Evolutionary conservation across 805 yeast species (phyloP).

Genomic region (Candida insectorum): DNA sequence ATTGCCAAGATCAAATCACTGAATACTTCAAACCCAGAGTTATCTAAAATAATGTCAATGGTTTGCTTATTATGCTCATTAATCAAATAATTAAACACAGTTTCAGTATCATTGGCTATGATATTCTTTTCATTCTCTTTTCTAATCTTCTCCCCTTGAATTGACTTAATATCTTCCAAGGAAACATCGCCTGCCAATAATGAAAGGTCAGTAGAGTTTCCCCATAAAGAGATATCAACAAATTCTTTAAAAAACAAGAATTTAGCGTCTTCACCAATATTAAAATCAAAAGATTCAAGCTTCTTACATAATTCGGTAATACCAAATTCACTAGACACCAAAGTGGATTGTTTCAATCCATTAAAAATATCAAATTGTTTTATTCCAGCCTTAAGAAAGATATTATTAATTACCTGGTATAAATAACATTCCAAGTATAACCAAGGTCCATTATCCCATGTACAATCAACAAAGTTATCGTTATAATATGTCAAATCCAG

Average conservation of each 20-base stretch:
- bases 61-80: slow-evolving; percentile 34
- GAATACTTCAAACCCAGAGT: slow-evolving; percentile 92
- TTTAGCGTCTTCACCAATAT: slow-evolving; percentile 37
- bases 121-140: slow-evolving; percentile 77
- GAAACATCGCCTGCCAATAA: slow-evolving; percentile 79
- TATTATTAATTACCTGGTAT: slow-evolving; percentile 60
- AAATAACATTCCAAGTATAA: slow-evolving; percentile 79
- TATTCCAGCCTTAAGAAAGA: slow-evolving; percentile 27
- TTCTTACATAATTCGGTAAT: slow-evolving; percentile 78
- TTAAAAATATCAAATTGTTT: slow-evolving; percentile 68
- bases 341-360: slow-evolving; percentile 66
- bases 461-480: slow-evolving; percentile 30
- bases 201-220: slow-evolving; percentile 95
- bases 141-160: slow-evolving; percentile 88
- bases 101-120: slow-evolving; percentile 66
- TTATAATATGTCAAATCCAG: slow-evolving; percentile 57
- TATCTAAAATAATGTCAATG: slow-evolving; percentile 83
- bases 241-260: slow-evolving; percentile 73
- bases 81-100: slow-evolving; percentile 55
- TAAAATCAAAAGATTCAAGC: slow-evolving; percentile 34
- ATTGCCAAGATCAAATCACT: slow-evolving; percentile 29
- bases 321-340: slow-evolving; percentile 70
- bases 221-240: slow-evolving; percentile 90
- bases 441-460: slow-evolving; percentile 93
- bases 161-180: slow-evolving; percentile 81